Evolutionary conservation across 23 red algal genomes (phyloP), one percentile per base, ranked within the genome.

Genomic region (Gracilariopsis chorda): DNA sequence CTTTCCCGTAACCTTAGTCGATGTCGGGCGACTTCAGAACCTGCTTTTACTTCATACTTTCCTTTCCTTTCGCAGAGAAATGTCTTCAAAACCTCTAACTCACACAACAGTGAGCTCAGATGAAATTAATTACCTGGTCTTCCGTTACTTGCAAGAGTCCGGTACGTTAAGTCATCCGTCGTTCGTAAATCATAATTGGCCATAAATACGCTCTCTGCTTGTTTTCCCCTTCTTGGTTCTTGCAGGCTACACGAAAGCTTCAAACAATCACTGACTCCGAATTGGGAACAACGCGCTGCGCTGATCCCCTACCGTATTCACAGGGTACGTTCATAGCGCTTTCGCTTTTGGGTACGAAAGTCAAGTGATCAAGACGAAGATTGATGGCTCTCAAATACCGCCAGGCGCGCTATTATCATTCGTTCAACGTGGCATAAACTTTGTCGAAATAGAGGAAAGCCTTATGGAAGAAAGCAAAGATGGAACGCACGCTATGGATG

Each of bases 121-220:
- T 78, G 97, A 99, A 78, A 88, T 99, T 32, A 99, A 99, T 80
- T 99, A 96, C 63, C 90, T 99, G 14, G 88, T 99, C 49, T 99
- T 96, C 40, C 97, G 97, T 40, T 99, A 99, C 82, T 75, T 99
- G 19, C 93, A 95, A 46, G 97, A 99, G 78, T 91, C 88, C 21
- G 97, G 96, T 95, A 96, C 36, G 94, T 86, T 65, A 28, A 32
- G 57, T 28, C 57, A 30, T 30, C 27, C 57, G 57, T 62, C n/a
- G n/a, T n/a, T 77, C 44, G 5, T 6, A 11, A 83, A 24, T 82
- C 48, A 21, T 40, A 27, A 10, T 55, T n/a, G n/a, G n/a, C 49
- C 49, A 55, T 55, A 14, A 55, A 55, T n/a, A 55, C 49, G 49
- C 49, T 14, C n/a, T n/a, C n/a, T n/a, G n/a, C n/a, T n/a, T n/a